Conservation (phyloP, 208 protist genomes). For the Endotrypanum monterogeii region DNA sequence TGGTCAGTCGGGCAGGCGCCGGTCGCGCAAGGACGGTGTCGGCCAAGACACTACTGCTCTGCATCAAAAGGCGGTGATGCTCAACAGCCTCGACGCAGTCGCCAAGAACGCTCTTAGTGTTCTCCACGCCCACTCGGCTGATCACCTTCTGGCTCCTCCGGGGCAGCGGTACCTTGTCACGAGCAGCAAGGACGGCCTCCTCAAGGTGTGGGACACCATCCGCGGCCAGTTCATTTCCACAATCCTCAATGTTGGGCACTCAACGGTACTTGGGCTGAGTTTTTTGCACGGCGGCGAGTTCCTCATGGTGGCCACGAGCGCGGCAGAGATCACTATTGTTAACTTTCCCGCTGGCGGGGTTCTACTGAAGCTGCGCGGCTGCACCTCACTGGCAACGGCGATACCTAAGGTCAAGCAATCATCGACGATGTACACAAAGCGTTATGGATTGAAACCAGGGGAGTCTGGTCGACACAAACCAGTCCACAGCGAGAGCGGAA, state of each 20-base stretch:
- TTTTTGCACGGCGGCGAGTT: conserved; percentile 74
- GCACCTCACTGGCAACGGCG: conserved; percentile 58
- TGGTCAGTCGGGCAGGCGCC: conserved; percentile 9
- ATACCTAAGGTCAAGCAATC: conserved; percentile 56
- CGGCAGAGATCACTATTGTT: conserved; percentile 82
- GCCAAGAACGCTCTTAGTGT: conserved; percentile 51
- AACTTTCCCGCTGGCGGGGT: conserved; percentile 65
- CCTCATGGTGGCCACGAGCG: conserved; percentile 76
- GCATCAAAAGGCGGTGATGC: conserved; percentile 20
- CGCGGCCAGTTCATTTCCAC: conserved; percentile 65
- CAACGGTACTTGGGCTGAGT: conserved; percentile 79
- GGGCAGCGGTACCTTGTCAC: conserved; percentile 54
- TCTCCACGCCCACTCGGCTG: conserved; percentile 62
- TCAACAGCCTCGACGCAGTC: conserved; percentile 27
- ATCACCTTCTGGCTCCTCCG: conserved; percentile 58
- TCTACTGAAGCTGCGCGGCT: conserved; percentile 81
- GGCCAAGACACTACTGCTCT: conserved; percentile 18
- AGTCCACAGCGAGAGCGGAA: conserved; percentile 33
- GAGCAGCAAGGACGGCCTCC: conserved; percentile 74
- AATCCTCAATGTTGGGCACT: conserved; percentile 63
- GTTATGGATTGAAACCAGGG: conserved; percentile 75
- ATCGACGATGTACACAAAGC: conserved; percentile 50
- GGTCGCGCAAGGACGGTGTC: conserved; percentile 9
- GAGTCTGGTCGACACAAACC: conserved; percentile 67
- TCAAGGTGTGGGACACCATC: conserved; percentile 75